Evolutionary conservation across 768 basidiomycete genomes (phyloP), one percentile per base, ranked within the genome.

Genomic region (Trametes cubensis): DNA sequence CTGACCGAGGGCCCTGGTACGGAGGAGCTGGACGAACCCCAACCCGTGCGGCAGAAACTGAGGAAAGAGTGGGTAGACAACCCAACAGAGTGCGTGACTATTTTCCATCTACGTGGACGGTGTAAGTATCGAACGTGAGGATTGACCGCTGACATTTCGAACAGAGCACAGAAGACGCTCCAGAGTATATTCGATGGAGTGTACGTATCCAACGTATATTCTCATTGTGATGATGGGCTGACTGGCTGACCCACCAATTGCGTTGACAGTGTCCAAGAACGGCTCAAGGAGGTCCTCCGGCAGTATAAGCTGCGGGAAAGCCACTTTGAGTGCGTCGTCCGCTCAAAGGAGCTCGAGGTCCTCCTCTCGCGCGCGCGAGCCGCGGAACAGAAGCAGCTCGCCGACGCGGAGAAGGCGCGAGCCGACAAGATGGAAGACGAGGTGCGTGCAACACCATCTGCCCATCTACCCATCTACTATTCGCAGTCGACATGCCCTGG

Each of bases 281-380:
- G 93, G 50, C 80, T 95, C 74, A 94, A 93, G 71, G 90, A 93
- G 67, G 84, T 95, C 39, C 83, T 95, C 46, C 85, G 87, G 25
- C 92, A 94, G 71, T 95, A 95, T 71, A 89, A 95, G 70, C 85
- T 94, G 58, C 88, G 93, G 62, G 93, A 95, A 77, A 87, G 86
- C 71, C 93, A 95, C 79, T 95, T 94, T 68, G 93, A 94, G 76
- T 93, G 91, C 65, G 89, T 95, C 28, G 88, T 95, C 58, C 89
- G 93, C 44, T 94, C 93, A 45, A 95, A 95, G 75, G 93, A 95
- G 74, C 82, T 95, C 23, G 93, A 95, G 71, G 90, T 95, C 17
- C 76, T 95, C 20, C 80, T 95, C 17, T 92, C 93, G 50, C 85
- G 92, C 34, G 93, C 93, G 45, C 87, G 92, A 73, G 88, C 90